Evolutionary conservation across 345 rosid species (phyloP).

Genomic region (Cochlearia excelsa): DNA sequence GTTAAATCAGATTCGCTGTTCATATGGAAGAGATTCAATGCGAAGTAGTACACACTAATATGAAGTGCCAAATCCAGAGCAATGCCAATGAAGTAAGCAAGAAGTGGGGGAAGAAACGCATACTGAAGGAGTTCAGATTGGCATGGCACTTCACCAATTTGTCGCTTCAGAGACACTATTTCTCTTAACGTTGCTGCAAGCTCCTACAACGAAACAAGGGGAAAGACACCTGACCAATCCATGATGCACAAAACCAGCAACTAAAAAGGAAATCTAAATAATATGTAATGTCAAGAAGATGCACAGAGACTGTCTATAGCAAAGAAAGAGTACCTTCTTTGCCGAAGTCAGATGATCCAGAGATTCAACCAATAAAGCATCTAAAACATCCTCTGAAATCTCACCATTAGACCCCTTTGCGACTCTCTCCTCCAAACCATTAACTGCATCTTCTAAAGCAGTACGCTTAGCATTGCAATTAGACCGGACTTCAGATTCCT

Average conservation of each 20-base stretch:
- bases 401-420: conserved; percentile 36
- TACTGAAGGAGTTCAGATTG: conserved; percentile 83
- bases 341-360: conserved; percentile 45
- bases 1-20: background rate
- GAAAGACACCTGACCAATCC: conserved; percentile 1
- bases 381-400: conserved; percentile 40
- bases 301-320: background rate
- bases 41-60: background rate
- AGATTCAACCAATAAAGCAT: conserved; percentile 39
- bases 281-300: conserved; percentile 12
- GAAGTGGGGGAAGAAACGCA: conserved; percentile 26
- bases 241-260: conserved; percentile 19
- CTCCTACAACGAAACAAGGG: conserved; percentile 44
- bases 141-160: conserved; percentile 68
- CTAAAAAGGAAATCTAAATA: background rate
- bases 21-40: conserved; percentile 20
- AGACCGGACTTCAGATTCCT: conserved; percentile 48
- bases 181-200: conserved; percentile 57
- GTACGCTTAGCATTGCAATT: conserved; percentile 36
- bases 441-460: conserved; percentile 46
- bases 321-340: conserved; percentile 45
- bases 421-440: conserved; percentile 47
- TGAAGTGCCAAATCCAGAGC: conserved; percentile 3
- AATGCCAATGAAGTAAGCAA: conserved; percentile 3
- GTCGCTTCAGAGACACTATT: conserved; percentile 51